Evolutionary conservation across 2,329 filamentous ascomycete species (phyloP), one percentile per base, ranked within the genome.

Genomic region (Grosmannia penicillata): DNA sequence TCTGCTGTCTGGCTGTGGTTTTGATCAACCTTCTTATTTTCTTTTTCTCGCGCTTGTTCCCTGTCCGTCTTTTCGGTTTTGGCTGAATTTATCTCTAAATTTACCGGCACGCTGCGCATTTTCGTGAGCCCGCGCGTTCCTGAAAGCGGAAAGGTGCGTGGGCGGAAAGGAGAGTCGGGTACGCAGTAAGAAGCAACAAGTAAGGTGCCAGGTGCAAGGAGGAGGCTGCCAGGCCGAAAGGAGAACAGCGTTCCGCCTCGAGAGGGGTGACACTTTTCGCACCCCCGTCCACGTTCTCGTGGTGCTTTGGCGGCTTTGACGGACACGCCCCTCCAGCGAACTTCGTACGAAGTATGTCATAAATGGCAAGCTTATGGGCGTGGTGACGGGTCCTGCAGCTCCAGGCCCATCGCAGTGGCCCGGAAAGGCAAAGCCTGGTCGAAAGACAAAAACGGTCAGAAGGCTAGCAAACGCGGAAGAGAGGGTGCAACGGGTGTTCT

Each of bases 101-200:
- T n/a, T n/a, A n/a, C n/a, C n/a, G n/a, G n/a, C n/a, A n/a, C n/a
- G n/a, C n/a, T n/a, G n/a, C n/a, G n/a, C n/a, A n/a, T n/a, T n/a
- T n/a, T n/a, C n/a, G n/a, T n/a, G n/a, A n/a, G n/a, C n/a, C n/a
- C n/a, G n/a, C n/a, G n/a, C n/a, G n/a, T n/a, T n/a, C n/a, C 38
- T 41, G 33, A 37, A 40, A 25, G 26, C 26, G 33, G 38, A 23
- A 37, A 25, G 38, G 34, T 22, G 39, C 29, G 26, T 38, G 25
- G 33, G 33, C 36, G 43, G 41, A 43, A 41, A 45, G 41, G 36
- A 43, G 37, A 41, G 38, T 45, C 40, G 40, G 43, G 40, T 38
- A 39, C 38, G 31, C 31, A 36, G 33, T 38, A n/a, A n/a, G n/a
- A n/a, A n/a, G n/a, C n/a, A n/a, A n/a, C n/a, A n/a, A n/a, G n/a